Base-by-base conservation (phyloP, 2,329 filamentous ascomycete species). In the Microdochium bolleyi region DNA sequence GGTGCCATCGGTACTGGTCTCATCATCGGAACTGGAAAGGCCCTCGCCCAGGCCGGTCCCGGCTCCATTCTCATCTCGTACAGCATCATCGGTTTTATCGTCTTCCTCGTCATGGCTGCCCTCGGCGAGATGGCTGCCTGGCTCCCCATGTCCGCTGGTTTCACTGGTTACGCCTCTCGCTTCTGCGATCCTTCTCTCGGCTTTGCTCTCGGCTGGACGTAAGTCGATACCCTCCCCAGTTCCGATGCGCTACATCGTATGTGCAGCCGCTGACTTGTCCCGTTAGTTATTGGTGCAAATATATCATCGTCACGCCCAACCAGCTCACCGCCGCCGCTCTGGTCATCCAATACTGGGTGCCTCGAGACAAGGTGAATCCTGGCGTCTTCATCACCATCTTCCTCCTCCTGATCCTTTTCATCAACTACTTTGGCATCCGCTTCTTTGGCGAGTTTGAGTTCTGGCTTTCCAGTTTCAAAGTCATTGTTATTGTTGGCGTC, bases 71-170 rank as follows among this genome's bases (percentile, higher is more conserved):
- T 89, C 59, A 85, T 90, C 65, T 84, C 84, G 10, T 90, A 89
- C 70, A 75, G 80, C 37, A 67, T 87, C 56, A 79, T 89, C 58
- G 87, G 87, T 58, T 70, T 85, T 49, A 70, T 94, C 55, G 89
- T 92, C 58, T 94, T 84, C 68, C 72, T 90, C 44, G 88, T 94
- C 60, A 91, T 94, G 87, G 84, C 84, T 54, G 85, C 82, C 53
- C 80, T 94, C 3, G 89, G 88, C 57, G 88, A 92, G 69, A 94
- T 94, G 87, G 87, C 88, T 9, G 81, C 88, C 51, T 94, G 87
- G 87, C 69, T 94, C 32, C 89, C 89, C 50, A 76, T 91, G 61
- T 80, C 83, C 52, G 83, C 86, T 64, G 89, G 89, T 60, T 95
- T 94, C 69, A 88, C 88, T 55, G 87, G 87, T 62, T 94, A 92